phyloP scores from a whole-genome alignment of 768 basidiomycete species.

The Mrakia gelida region DNA sequence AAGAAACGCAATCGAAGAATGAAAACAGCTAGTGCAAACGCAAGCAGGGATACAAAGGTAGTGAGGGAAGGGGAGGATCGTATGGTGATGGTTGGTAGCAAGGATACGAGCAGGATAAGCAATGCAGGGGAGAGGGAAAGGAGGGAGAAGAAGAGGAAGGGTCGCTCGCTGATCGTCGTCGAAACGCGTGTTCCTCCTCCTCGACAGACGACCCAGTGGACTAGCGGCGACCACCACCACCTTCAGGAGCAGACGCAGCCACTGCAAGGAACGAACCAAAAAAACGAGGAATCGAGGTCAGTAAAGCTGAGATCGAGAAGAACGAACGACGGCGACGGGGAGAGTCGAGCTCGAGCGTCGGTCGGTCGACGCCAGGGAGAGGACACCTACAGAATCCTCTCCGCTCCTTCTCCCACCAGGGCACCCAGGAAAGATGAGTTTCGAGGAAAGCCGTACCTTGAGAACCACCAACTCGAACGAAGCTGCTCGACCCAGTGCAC shows the following conservation, averaged over 20 bases:
- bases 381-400: slow-evolving; percentile 13
- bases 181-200: background rate
- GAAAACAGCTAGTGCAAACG: background rate
- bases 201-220: background rate
- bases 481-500: slow-evolving; percentile 91
- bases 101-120: background rate
- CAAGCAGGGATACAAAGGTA: slow-evolving; percentile 4
- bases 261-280: background rate
- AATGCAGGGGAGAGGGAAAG: background rate
- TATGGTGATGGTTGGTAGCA: background rate
- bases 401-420: background rate
- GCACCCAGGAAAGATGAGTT: too few species aligned
- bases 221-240: slow-evolving; percentile 1
- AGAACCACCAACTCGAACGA: slow-evolving; percentile 44
- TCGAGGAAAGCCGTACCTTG: slow-evolving; percentile 18
- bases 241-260: slow-evolving; percentile 18
- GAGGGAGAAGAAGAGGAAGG: background rate
- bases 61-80: too few species aligned
- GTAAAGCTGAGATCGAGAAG: background rate
- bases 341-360: background rate
- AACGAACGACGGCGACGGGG: too few species aligned
- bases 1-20: background rate
- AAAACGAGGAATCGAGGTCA: background rate
- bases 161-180: background rate
- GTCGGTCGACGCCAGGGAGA: background rate